Evolutionary conservation across 306 rosid genomes (phyloP).

Genomic region (Trifolium dubium): DNA sequence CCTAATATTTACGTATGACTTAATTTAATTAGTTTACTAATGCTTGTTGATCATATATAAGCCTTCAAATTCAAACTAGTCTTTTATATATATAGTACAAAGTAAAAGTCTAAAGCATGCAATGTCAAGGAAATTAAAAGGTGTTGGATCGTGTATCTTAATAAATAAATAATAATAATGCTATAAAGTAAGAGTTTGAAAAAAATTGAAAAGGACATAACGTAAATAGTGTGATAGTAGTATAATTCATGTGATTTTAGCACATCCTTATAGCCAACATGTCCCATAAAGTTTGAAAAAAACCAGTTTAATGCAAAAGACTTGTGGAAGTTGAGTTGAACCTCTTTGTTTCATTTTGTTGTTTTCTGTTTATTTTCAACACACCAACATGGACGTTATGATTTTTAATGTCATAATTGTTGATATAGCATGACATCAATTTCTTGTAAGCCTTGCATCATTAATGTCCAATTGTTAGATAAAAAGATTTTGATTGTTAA

Average conservation of each 20-base stretch:
- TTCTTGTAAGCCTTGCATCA: slow-evolving; percentile 45
- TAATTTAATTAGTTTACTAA: slow-evolving; percentile 6
- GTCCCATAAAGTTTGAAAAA: slow-evolving; percentile 36
- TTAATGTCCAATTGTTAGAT: not conserved
- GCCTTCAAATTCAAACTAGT: slow-evolving; percentile 34
- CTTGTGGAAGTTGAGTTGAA: slow-evolving; percentile 32
- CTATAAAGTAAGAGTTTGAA: not conserved
- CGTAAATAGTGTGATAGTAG: not conserved
- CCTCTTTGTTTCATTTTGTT: slow-evolving; percentile 33
- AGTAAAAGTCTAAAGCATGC: slow-evolving; percentile 42
- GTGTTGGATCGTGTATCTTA: not conserved
- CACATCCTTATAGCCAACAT: slow-evolving; percentile 30
- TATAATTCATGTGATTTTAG: slow-evolving; percentile 18
- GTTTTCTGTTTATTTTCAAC: slow-evolving; percentile 44
- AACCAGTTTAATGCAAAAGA: slow-evolving; percentile 16
- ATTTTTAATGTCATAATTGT: slow-evolving; percentile 38
- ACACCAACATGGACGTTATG: slow-evolving; percentile 35
- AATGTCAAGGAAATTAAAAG: not conserved
- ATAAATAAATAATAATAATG: not conserved
- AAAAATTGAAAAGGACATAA: not conserved
- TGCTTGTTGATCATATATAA: not conserved
- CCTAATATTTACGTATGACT: not conserved
- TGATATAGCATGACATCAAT: slow-evolving; percentile 13
- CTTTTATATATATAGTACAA: slow-evolving; percentile 9
- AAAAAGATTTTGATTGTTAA: too few relatives aligned